These are phyloP conservation scores for Neotropicomus parvogracilis DNA, from an alignment of 1,284 basidiomycete genomes.

Conservation along the genomic window DNA sequence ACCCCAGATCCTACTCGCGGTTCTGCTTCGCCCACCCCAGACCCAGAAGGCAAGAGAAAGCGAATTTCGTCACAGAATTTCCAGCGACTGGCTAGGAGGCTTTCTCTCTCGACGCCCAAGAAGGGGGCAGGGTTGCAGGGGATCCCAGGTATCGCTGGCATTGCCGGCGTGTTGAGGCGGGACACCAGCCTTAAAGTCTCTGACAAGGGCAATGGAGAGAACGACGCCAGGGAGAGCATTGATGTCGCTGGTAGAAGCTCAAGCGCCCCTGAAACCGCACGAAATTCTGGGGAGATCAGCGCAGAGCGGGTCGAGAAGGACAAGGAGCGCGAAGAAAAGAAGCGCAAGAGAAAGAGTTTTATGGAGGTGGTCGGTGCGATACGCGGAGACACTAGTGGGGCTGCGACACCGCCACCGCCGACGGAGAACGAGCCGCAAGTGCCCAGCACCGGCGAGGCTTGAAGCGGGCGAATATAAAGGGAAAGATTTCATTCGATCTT, in stretches of 20 bases:
- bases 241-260: constrained; percentile 32
- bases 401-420: constrained; percentile 11
- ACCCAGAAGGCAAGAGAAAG: constrained; percentile 70
- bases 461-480: constrained; percentile 8
- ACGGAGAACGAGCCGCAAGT: constrained; percentile 19
- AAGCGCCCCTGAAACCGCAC: constrained; percentile 32
- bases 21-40: constrained; percentile 48
- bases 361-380: constrained; percentile 31
- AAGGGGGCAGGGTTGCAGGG: constrained; percentile 49
- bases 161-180: constrained; percentile 31
- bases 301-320: constrained; percentile 49
- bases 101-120: constrained; percentile 62
- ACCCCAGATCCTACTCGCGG: constrained; percentile 54
- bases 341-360: constrained; percentile 45
- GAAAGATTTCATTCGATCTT: constrained; percentile 1
- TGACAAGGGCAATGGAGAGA: constrained; percentile 26
- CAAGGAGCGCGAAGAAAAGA: constrained; percentile 48
- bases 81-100: constrained; percentile 68
- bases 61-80: constrained; percentile 80
- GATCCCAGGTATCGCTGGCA: constrained; percentile 42
- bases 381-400: constrained; percentile 18
- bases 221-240: constrained; percentile 20
- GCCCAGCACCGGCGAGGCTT: constrained; percentile 15
- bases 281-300: constrained; percentile 45
- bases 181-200: constrained; percentile 37